A percentile compares a stretch with the other conserved stretches of the same genome.
Conservation (phyloP, 495 filamentous ascomycete species). For the Bacidia gigantensis region DNA sequence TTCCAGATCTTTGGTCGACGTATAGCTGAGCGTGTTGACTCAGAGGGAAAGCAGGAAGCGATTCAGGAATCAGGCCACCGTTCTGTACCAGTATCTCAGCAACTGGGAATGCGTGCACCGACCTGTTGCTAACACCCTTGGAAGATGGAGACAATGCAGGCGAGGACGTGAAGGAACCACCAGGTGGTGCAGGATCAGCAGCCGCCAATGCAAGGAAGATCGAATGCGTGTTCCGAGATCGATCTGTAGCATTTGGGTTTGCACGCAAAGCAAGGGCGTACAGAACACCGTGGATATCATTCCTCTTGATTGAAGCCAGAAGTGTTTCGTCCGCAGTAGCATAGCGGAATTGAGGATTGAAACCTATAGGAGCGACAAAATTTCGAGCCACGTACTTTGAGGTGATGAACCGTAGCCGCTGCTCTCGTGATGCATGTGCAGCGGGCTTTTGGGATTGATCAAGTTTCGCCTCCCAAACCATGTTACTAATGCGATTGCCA, state of each 20-base stretch:
- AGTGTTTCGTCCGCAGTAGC: constrained; percentile 76
- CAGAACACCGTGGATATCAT: constrained; percentile 81
- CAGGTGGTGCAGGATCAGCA: constrained; percentile 70
- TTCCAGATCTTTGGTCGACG: constrained; percentile 63
- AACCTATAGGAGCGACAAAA: constrained; percentile 64
- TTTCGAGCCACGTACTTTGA: constrained; percentile 80
- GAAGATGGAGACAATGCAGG: constrained; percentile 22
- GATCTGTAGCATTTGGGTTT: constrained; percentile 78
- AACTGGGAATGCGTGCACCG: constrained; percentile 52
- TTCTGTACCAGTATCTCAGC: constrained; percentile 92
- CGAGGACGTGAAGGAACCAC: constrained; percentile 30
- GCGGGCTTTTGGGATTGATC: constrained; percentile 57
- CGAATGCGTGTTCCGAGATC: constrained; percentile 72
- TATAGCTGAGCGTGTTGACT: constrained; percentile 66
- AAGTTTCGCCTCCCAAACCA: constrained; percentile 86
- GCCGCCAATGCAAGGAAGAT: constrained; percentile 89
- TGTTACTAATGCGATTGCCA: constrained; percentile 89
- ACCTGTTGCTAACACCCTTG: constrained; percentile 13
- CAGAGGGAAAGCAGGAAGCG: constrained; percentile 62
- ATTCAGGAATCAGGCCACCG: constrained; percentile 70
- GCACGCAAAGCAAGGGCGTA: constrained; percentile 80
- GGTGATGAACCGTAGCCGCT: constrained; percentile 83
- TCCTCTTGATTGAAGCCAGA: constrained; percentile 85
- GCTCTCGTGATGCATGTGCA: constrained; percentile 68
- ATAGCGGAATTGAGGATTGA: constrained; percentile 56